Base-by-base conservation (phyloP, 2,329 filamentous ascomycete species). In the Stemphylium lycopersici region DNA sequence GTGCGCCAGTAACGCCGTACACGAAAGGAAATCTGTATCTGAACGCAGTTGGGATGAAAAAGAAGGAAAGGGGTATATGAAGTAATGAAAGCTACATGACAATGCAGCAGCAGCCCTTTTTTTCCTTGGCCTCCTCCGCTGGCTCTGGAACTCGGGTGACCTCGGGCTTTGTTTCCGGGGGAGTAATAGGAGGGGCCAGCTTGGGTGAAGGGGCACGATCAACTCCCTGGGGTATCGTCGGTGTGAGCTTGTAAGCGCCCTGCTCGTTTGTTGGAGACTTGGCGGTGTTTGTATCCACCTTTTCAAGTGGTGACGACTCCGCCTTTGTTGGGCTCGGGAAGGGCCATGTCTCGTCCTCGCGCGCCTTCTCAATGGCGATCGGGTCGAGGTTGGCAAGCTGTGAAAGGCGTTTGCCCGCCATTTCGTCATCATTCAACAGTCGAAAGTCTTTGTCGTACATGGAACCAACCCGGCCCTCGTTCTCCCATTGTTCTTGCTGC, bases 401-500 rank as follows among this genome's bases (percentile, higher is more conserved):
- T 60, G 75, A 69, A 38, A 70, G 58, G 16, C 69, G 66, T 46
- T 72, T 70, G 37, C 59, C 55, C 24, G 64, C 50, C 62, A 67
- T 65, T 20, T 90, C 84, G 43, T 90, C 84, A 33, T 79, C 71
- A 63, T 90, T 95, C 58, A 98, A 79, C 5, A 93, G 88, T 15
- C 90, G 87, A 77, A 97, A 95, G 55, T 96, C 88, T 59, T 87
- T 90, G 77, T 96, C 93, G 72, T 96, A 97, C 22, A 89, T 83
- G 55, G 86, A 90, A 3, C 91, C 91, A 59, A 91, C 90, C 61
- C 90, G 91, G 59, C 93, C 93, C 74, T 97, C 91, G 65, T 87
- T 90, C 76, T 96, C 92, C 93, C 92, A 97, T 74, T 93, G 90
- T 75, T 97, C 92, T 78, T 97, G 93, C 74, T 95, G 90, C 75